A percentile compares a stretch with the other conserved stretches of the same genome.
Conservation (phyloP, 1,284 basidiomycete species). For the Hemileia vastatrix region DNA sequence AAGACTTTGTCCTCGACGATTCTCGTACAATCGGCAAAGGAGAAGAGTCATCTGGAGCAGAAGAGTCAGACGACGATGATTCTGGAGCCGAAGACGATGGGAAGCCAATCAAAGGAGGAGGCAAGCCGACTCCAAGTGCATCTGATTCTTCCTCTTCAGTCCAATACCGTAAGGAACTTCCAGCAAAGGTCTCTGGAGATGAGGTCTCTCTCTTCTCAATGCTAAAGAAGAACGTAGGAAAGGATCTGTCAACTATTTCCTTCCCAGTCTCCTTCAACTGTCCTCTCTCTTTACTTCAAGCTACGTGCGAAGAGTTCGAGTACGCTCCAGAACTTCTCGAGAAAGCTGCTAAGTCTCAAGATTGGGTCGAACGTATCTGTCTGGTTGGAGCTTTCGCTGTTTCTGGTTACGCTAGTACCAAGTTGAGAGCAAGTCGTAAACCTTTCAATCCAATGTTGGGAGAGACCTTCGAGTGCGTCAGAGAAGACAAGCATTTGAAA, state of each 20-base stretch:
- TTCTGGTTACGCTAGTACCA: conserved; percentile 70
- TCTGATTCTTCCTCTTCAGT: neutral
- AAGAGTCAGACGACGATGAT: conserved; percentile 29
- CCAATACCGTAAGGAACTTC: conserved; percentile 53
- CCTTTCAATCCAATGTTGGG: conserved; percentile 79
- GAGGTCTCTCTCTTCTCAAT: conserved; percentile 78
- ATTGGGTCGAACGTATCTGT: conserved; percentile 61
- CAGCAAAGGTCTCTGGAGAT: conserved; percentile 54
- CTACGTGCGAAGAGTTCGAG: conserved; percentile 65
- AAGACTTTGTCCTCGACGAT: conserved; percentile 3
- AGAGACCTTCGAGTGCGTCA: conserved; percentile 73
- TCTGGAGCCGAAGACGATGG: neutral
- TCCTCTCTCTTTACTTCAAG: conserved; percentile 68
- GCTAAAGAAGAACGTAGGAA: conserved; percentile 84
- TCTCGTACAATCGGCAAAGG: conserved; percentile 11
- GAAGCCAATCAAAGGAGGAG: neutral
- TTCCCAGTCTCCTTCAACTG: conserved; percentile 83
- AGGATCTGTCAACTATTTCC: conserved; percentile 75
- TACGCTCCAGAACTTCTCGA: conserved; percentile 56
- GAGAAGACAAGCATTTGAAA: conserved; percentile 50
- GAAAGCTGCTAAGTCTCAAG: conserved; percentile 54
- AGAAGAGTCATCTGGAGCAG: conserved; percentile 30
- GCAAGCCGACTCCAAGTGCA: neutral
- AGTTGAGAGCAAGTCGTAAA: conserved; percentile 67
- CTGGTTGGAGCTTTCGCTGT: conserved; percentile 73